Percentiles rank a stretch among this genome's conserved stretches.
Conservation (phyloP, 78 protist genomes). For the Emiliania huxleyi region DNA sequence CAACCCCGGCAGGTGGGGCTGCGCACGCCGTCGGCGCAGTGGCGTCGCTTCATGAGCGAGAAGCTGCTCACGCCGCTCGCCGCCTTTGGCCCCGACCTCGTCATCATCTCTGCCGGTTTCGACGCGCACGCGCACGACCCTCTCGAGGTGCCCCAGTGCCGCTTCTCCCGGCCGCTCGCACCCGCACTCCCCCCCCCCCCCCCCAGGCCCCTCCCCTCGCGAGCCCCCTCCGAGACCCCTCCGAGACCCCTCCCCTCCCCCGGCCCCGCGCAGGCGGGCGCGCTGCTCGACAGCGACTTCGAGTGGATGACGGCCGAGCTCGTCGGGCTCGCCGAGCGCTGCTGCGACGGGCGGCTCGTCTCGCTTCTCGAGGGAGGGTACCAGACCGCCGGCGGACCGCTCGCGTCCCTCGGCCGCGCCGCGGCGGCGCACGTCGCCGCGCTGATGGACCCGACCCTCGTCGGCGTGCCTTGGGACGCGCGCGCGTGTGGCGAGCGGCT, state of each 20-base stretch:
- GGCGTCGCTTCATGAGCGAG: not conserved
- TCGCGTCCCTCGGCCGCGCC: not conserved
- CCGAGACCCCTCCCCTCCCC: no score
- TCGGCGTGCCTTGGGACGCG: not conserved
- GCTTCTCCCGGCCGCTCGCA: no score
- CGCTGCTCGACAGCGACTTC: not conserved
- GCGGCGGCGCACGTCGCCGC: not conserved
- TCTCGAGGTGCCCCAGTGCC: no score
- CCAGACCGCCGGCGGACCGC: not conserved
- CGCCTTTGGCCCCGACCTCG: not conserved
- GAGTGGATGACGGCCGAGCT: not conserved
- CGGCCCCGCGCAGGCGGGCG: no score
- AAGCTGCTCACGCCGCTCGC: not conserved
- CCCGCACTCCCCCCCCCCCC: no score
- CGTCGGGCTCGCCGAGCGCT: not conserved
- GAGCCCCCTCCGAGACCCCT: no score
- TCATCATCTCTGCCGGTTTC: constrained; percentile 7
- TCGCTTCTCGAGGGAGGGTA: constrained; percentile 8
- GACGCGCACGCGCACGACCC: constrained; percentile 13
- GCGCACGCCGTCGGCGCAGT: not conserved
- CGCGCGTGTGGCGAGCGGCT: not conserved
- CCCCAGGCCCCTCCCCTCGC: no score
- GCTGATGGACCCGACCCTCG: not conserved
- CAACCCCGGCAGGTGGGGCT: no score
- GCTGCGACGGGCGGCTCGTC: not conserved